Evolutionary conservation across 1,139 yeast species (phyloP), one percentile per base, ranked within the genome.

Genomic region (Yamadazyma kanchanaburiensis): DNA sequence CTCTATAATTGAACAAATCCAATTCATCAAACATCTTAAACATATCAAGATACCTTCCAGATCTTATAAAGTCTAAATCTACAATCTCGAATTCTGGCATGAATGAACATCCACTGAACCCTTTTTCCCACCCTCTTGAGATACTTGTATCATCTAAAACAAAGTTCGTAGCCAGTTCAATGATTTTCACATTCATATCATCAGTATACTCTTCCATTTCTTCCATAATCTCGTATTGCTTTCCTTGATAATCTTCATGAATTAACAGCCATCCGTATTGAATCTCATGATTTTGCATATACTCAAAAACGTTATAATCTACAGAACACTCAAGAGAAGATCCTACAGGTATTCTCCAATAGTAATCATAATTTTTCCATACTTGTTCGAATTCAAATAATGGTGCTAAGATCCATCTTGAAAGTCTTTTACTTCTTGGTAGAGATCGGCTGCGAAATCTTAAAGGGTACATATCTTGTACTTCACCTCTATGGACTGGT

Each of bases 271-370:
- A 79, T 2, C 83, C 85, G 45, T 78, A 78, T 28, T 54, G 55
- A 52, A 74, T 69, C 27, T 71, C 53, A 38, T 75, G 59, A 33
- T 64, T 71, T 23, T 58, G 49, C 81, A 80, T 74, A 46, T 54
- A 70, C 42, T 62, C 58, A 53, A 80, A 79, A 21, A 79, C 70
- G 45, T 80, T 86, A 42, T 74, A 68, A 33, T 67, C 60, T 31
- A 80, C 60, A 46, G 78, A 81, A 53, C 87, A 80, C 39, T 52
- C 62, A 37, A 77, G 56, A 34, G 56, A 51, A 30, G 76, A 67
- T 28, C 74, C 77, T 2, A 82, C 78, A 43, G 80, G 85, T n/a
- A 80, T 77, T 37, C 84, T 63, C 82, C 84, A 75, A 52, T 74
- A 78, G 51, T 74, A 78, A 37, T 71, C 71, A 49, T 75, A 77